phyloP scores from a whole-genome alignment of 768 basidiomycete species.

The Termitomyces sp. region DNA sequence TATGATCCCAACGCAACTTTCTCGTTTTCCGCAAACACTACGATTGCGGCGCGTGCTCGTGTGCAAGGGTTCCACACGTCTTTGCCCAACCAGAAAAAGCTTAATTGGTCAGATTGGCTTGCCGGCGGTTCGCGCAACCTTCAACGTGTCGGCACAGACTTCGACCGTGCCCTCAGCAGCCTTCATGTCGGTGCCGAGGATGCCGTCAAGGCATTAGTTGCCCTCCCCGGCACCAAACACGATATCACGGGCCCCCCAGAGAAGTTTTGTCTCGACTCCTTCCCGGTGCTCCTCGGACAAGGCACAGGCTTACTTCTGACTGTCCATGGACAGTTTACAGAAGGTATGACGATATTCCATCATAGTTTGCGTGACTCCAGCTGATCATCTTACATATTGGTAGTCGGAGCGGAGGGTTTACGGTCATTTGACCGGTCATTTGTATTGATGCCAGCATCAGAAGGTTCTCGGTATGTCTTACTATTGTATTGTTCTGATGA shows the following conservation, averaged over 20 bases:
- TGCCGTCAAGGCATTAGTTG: constrained; percentile 51
- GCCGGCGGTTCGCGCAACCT: constrained; percentile 72
- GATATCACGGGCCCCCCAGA: constrained; percentile 73
- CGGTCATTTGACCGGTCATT: constrained; percentile 95
- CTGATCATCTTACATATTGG: constrained; percentile 6
- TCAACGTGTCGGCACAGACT: constrained; percentile 53
- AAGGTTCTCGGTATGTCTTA: constrained; percentile 73
- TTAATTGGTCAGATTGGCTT: constrained; percentile 77
- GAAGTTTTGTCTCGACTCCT: constrained; percentile 86
- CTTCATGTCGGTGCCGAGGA: constrained; percentile 70
- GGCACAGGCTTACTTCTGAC: constrained; percentile 63
- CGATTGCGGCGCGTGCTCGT: constrained; percentile 74
- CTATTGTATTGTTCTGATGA: background rate
- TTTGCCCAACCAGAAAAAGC: constrained; percentile 78
- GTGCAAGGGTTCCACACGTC: constrained; percentile 62
- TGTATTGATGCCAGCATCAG: constrained; percentile 73
- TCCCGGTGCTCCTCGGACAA: constrained; percentile 62
- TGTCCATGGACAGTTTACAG: constrained; percentile 87
- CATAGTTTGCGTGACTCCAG: background rate
- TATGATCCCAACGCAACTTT: constrained; percentile 90
- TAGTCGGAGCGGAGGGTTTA: constrained; percentile 54
- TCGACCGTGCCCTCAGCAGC: constrained; percentile 58
- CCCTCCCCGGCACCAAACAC: constrained; percentile 77
- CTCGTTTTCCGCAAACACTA: constrained; percentile 82
- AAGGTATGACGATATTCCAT: constrained; percentile 46